Evolutionary conservation across 176 grass and related monocot genomes (phyloP).

Genomic region (Bolboschoenus planiculmis): DNA sequence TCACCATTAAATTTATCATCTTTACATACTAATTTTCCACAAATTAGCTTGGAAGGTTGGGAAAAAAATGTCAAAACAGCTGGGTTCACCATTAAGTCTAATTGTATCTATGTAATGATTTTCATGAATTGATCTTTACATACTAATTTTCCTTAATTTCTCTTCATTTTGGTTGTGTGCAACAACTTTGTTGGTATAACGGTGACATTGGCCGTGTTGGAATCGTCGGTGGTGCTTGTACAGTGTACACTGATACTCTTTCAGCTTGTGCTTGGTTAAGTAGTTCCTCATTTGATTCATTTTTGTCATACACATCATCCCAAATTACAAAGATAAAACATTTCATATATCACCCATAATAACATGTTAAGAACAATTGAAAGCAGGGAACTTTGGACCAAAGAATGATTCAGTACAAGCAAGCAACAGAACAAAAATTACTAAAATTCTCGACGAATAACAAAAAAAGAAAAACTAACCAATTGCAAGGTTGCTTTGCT

Average conservation of each 20-base stretch:
- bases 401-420: not conserved
- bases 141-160: not conserved
- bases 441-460: not conserved
- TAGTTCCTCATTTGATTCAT: not conserved
- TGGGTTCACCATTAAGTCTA: not conserved
- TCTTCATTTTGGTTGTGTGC: not conserved
- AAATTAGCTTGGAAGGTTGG: too few species aligned
- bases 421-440: not conserved
- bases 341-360: not conserved
- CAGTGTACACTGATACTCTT: not conserved
- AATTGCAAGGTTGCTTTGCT: constrained; percentile 61
- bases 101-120: not conserved
- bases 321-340: not conserved
- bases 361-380: not conserved
- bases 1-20: too few species aligned
- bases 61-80: too few species aligned
- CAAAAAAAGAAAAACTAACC: constrained; percentile 36
- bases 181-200: not conserved
- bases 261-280: not conserved
- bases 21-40: too few species aligned
- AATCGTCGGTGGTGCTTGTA: not conserved
- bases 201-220: not conserved
- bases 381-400: not conserved
- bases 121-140: not conserved
- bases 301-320: not conserved